These are phyloP conservation scores for Solanum hybrid DNA, from an alignment of 305 asterid species.

Conservation along the genomic window DNA sequence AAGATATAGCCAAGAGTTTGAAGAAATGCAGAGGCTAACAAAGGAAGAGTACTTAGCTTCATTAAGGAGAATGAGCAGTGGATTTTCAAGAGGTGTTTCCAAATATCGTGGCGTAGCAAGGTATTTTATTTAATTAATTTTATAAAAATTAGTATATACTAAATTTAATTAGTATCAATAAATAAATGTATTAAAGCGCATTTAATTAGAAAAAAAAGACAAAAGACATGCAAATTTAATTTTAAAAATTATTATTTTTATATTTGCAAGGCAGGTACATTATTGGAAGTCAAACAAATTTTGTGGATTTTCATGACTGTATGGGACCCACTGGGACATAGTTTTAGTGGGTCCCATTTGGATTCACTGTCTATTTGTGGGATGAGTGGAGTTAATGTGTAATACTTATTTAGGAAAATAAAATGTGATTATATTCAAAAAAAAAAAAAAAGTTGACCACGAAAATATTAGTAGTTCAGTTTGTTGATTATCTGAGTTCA, in stretches of 20 bases:
- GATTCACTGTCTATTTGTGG: background rate
- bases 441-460: background rate
- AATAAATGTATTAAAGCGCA: background rate
- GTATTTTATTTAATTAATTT: constrained; percentile 20
- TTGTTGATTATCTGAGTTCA: background rate
- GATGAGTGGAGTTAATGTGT: background rate
- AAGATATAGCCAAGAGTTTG: constrained; percentile 40
- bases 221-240: background rate
- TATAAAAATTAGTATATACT: background rate
- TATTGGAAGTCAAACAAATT: background rate
- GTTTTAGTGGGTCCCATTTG: constrained; percentile 11
- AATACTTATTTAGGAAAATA: background rate
- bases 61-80: constrained; percentile 67
- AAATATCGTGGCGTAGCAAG: constrained; percentile 92
- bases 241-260: background rate
- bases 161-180: background rate
- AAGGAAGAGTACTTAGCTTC: constrained; percentile 75
- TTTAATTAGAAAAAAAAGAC: background rate
- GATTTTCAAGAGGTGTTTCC: constrained; percentile 84
- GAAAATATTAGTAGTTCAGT: background rate
- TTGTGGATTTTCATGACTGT: constrained; percentile 10
- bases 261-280: background rate
- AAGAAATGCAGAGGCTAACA: constrained; percentile 49
- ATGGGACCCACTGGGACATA: background rate
- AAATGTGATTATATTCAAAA: no score